These are phyloP conservation scores for Leccinum longicurvipes DNA, from an alignment of 768 basidiomycete genomes.

Conservation along the genomic window DNA sequence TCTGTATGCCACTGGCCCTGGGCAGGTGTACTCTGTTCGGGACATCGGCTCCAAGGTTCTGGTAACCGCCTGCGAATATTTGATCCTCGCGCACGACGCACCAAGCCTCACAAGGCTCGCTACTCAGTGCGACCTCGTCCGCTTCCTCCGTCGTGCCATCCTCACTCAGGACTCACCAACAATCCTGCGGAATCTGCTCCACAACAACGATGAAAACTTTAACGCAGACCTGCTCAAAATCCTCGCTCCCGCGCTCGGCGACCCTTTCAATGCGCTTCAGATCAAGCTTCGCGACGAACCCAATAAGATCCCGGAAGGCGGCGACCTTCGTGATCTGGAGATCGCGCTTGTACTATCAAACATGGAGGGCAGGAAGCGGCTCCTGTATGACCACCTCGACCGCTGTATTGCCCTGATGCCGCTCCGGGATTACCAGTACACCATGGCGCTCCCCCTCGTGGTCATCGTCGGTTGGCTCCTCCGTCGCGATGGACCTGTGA, in stretches of 20 bases:
- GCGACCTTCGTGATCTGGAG: slow-evolving; percentile 4
- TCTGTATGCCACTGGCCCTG: neutral
- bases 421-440: neutral
- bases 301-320: neutral
- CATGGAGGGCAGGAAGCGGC: neutral
- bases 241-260: slow-evolving; percentile 1
- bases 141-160: slow-evolving; percentile 2
- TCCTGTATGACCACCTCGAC: slow-evolving; percentile 3
- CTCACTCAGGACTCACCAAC: slow-evolving; percentile 1
- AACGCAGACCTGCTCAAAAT: neutral
- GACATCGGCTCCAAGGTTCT: slow-evolving; percentile 1
- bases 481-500: slow-evolving; percentile 2
- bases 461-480: slow-evolving; percentile 5
- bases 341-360: slow-evolving; percentile 3
- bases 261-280: slow-evolving; percentile 2
- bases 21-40: slow-evolving; percentile 1
- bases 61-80: neutral
- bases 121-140: neutral
- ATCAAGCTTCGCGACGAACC: slow-evolving; percentile 1
- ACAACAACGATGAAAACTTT: neutral
- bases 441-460: slow-evolving; percentile 2
- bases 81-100: neutral
- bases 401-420: neutral
- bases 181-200: slow-evolving; percentile 2
- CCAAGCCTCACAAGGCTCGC: neutral